Conservation (phyloP, 116 monocot species). For the Zostera marina region DNA sequence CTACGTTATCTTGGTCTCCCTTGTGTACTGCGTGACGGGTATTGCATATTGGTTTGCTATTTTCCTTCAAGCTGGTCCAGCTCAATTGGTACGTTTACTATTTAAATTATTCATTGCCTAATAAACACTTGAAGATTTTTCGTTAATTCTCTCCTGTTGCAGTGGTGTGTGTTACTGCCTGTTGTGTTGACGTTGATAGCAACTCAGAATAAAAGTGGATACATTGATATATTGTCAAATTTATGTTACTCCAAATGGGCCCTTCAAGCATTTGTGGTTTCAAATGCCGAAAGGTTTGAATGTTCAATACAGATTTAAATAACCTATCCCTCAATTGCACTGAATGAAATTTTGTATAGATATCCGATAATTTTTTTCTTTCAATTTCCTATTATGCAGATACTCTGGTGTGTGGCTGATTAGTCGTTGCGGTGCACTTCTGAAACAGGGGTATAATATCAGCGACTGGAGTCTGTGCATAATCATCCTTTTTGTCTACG, state of each 20-base stretch:
- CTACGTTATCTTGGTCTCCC: constrained; percentile 65
- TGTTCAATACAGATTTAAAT: constrained; percentile 19
- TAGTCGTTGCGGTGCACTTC: constrained; percentile 70
- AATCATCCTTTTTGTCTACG: constrained; percentile 39
- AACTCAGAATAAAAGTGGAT: constrained; percentile 42
- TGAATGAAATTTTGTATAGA: background rate
- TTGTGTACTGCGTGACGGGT: constrained; percentile 96
- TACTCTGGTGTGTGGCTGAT: constrained; percentile 94
- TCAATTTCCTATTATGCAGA: constrained; percentile 18
- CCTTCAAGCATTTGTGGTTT: constrained; percentile 79
- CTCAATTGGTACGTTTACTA: constrained; percentile 63
- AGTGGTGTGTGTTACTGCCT: constrained; percentile 96
- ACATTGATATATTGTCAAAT: constrained; percentile 17
- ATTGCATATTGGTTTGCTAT: constrained; percentile 93
- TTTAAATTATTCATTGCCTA: background rate
- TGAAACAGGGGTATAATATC: constrained; percentile 42
- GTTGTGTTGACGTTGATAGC: constrained; percentile 90
- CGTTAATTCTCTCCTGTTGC: constrained; percentile 8
- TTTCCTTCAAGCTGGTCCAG: constrained; percentile 85
- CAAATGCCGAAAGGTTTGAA: constrained; percentile 86
- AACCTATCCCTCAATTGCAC: background rate
- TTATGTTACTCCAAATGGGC: constrained; percentile 99
- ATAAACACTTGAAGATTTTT: background rate
- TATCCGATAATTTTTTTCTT: too few relatives aligned
- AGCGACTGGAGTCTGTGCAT: constrained; percentile 45